Evolutionary conservation across 2,329 filamentous ascomycete species (phyloP).

Genomic region (Paraconiothyrium sp.): DNA sequence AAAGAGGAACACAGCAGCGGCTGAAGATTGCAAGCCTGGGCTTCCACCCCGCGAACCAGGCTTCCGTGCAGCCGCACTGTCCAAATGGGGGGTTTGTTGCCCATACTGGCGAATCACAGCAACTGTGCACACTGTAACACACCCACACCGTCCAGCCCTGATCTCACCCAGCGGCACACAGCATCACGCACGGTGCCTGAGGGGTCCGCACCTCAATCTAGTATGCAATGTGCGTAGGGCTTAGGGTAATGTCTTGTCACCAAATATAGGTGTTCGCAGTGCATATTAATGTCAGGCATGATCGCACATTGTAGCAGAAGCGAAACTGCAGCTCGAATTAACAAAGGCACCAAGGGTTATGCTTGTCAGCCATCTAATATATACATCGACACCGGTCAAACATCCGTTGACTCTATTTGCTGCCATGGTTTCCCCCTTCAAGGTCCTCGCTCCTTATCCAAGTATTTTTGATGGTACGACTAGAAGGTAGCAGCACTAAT

Average conservation of each 20-base stretch:
- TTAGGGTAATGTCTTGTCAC: neutral
- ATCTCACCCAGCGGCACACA: slow-evolving; percentile 1
- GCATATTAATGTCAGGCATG: neutral
- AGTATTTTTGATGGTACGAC: neutral
- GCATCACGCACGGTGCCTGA: neutral
- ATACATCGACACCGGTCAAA: neutral
- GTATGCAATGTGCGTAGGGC: neutral
- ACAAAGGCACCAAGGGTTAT: neutral
- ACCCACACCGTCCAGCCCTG: neutral
- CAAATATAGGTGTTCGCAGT: neutral
- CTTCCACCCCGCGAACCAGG: slow-evolving; percentile 6
- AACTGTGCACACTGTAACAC: slow-evolving; percentile 4
- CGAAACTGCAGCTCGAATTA: neutral
- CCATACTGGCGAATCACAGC: slow-evolving; percentile 9
- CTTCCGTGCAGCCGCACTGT: slow-evolving; percentile 4
- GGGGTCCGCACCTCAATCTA: neutral
- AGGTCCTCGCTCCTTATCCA: neutral
- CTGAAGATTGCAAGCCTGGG: neutral
- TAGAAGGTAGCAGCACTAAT: neutral
- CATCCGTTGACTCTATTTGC: neutral
- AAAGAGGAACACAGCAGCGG: neutral
- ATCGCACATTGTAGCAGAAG: neutral
- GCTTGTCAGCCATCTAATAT: neutral
- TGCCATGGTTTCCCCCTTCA: neutral
- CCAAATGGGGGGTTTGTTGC: slow-evolving; percentile 4